phyloP scores from a whole-genome alignment of 768 basidiomycete genomes.

The Boletus subparvulus region DNA sequence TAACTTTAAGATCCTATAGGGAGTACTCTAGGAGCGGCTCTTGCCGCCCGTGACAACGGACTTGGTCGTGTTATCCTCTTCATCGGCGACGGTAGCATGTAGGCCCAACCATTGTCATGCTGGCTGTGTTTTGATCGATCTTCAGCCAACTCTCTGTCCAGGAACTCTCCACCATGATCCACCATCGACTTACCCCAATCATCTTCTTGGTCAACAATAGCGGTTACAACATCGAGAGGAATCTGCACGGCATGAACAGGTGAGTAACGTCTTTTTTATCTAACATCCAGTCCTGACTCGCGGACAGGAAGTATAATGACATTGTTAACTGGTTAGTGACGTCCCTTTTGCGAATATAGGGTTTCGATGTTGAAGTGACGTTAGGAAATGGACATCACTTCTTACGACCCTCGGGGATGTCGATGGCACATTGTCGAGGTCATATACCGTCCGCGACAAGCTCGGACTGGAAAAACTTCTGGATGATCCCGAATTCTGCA shows the following conservation, averaged over 20 bases:
- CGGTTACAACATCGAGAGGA: constrained; percentile 87
- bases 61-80: constrained; percentile 77
- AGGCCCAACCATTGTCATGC: constrained; percentile 26
- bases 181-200: constrained; percentile 70
- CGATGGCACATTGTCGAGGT: constrained; percentile 47
- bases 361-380: not conserved
- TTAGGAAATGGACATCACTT: constrained; percentile 63
- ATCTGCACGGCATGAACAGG: constrained; percentile 64
- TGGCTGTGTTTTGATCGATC: constrained; percentile 5
- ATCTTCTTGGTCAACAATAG: constrained; percentile 80
- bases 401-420: constrained; percentile 59
- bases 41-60: constrained; percentile 68
- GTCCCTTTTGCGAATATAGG: not conserved
- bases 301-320: constrained; percentile 76
- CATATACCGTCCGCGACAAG: constrained; percentile 68
- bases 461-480: constrained; percentile 67
- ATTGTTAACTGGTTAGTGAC: constrained; percentile 63
- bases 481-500: constrained; percentile 57
- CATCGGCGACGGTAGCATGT: constrained; percentile 82
- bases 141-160: constrained; percentile 74
- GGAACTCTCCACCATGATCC: constrained; percentile 83
- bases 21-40: constrained; percentile 71
- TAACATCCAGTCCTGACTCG: not conserved
- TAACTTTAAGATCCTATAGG: constrained; percentile 32
- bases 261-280: constrained; percentile 12